phyloP scores from a whole-genome alignment of 345 rosid species.

The Nasturtium officinale region DNA sequence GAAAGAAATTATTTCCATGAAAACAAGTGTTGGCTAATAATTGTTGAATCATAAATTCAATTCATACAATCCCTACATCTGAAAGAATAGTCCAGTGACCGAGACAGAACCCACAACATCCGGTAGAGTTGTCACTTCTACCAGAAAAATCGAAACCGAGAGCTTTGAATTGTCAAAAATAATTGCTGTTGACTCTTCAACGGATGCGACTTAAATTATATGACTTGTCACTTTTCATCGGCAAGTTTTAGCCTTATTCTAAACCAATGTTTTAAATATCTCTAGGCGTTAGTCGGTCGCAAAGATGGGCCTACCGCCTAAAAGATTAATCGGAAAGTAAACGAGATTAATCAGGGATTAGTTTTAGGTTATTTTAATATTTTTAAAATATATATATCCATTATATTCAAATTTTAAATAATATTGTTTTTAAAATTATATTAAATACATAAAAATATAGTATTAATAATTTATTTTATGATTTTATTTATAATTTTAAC shows the following conservation, averaged over 20 bases:
- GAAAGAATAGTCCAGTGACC: neutral
- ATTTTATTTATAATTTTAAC: too few relatives aligned
- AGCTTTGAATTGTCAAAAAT: conserved; percentile 32
- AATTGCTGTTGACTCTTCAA: conserved; percentile 27
- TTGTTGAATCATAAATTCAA: neutral
- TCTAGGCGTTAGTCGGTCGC: too few relatives aligned
- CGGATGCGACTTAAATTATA: neutral
- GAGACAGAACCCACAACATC: conserved; percentile 13
- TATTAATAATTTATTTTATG: too few relatives aligned
- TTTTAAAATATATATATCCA: too few relatives aligned
- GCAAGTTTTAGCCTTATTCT: conserved; percentile 12
- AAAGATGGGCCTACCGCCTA: too few relatives aligned
- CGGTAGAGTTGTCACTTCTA: conserved; percentile 18
- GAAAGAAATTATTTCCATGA: neutral
- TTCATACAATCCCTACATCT: neutral
- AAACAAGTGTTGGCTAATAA: neutral
- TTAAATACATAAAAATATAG: too few relatives aligned
- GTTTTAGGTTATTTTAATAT: too few relatives aligned
- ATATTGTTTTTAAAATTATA: too few relatives aligned
- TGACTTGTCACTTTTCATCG: neutral
- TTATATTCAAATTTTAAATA: too few relatives aligned
- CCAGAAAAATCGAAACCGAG: conserved; percentile 19
- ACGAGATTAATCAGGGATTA: too few relatives aligned
- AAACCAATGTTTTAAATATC: too few relatives aligned
- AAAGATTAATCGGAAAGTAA: too few relatives aligned